phyloP scores from a whole-genome alignment of 2,329 filamentous ascomycete species.

The Stagonosporopsis cucurbitacearum region DNA sequence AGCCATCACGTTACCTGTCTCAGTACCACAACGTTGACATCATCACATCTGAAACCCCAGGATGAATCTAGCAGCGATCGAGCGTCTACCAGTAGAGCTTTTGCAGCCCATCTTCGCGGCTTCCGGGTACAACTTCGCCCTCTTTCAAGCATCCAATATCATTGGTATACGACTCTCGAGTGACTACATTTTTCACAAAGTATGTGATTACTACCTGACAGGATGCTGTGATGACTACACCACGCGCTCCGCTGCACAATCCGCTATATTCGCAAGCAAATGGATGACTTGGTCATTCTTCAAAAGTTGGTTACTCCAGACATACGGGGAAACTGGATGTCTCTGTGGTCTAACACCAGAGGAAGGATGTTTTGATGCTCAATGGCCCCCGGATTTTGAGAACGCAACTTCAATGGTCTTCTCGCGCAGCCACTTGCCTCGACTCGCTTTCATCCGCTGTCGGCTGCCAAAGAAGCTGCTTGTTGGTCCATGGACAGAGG shows the following conservation, averaged over 20 bases:
- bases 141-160: constrained; percentile 47
- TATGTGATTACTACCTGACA: constrained; percentile 36
- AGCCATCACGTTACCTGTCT: constrained; percentile 10
- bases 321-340: constrained; percentile 33
- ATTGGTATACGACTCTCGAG: constrained; percentile 46
- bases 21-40: neutral
- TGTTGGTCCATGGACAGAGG: constrained; percentile 32
- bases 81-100: constrained; percentile 58
- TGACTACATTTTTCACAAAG: constrained; percentile 30
- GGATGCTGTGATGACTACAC: constrained; percentile 15
- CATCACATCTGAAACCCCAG: neutral
- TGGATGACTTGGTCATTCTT: constrained; percentile 48
- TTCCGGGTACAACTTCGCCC: constrained; percentile 52
- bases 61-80: constrained; percentile 44
- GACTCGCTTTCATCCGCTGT: constrained; percentile 36
- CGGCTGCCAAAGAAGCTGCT: constrained; percentile 41
- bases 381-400: constrained; percentile 42
- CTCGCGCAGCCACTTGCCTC: constrained; percentile 35
- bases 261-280: constrained; percentile 34
- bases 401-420: constrained; percentile 40
- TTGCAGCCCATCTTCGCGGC: constrained; percentile 61
- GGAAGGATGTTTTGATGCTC: constrained; percentile 36
- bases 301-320: constrained; percentile 29
- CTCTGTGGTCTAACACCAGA: constrained; percentile 33
- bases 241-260: constrained; percentile 29